Base-by-base conservation (phyloP, 805 yeast genomes). In the Nematodospora valgi region DNA sequence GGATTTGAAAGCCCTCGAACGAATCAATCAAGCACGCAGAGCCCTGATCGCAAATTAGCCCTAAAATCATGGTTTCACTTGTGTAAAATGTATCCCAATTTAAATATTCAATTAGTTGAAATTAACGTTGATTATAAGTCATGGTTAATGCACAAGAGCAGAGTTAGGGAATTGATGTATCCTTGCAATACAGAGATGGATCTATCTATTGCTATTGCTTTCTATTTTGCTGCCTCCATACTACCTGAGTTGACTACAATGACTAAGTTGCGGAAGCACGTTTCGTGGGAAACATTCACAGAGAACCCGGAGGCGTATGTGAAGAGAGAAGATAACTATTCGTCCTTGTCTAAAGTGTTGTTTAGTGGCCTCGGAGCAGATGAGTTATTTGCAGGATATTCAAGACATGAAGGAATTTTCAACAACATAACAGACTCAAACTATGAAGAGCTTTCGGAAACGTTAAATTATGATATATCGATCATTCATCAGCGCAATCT, bases 291-390 rank as follows among this genome's bases (percentile, higher is more conserved):
- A 2, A 48, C 43, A 2, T 56, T 52, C 23, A 4, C 38, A 3
- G n/a, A 9, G 2, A 29, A 49, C 21, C 48, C 41, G 12, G 10
- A 27, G 1, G 18, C 21, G 10, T 41, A 41, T 29, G 16, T 32
- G 8, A 20, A 14, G 1, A 16, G 16, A 5, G 35, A 51, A 29
- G 35, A 22, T 2, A 37, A 44, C 6, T 82, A 80, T 47, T 43
- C 51, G 2, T 74, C 88, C 13, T 54, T 59, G 6, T 74, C 87
- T 6, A 74, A 78, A 45, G 95, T 93, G 0, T 56, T 93, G 6
- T 64, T 93, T 23, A 86, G 96, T 35, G 99, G 99, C 0, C 67
- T 93, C 9, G 99, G 99, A 1, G 98, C 98, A 0, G 99, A 93
- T 61, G 99, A 93, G 58, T 61, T 93, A 13, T 89, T 85, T 65